phyloP scores from a whole-genome alignment of 495 filamentous ascomycete species.

The Lasiosphaeriaceae sp. region DNA sequence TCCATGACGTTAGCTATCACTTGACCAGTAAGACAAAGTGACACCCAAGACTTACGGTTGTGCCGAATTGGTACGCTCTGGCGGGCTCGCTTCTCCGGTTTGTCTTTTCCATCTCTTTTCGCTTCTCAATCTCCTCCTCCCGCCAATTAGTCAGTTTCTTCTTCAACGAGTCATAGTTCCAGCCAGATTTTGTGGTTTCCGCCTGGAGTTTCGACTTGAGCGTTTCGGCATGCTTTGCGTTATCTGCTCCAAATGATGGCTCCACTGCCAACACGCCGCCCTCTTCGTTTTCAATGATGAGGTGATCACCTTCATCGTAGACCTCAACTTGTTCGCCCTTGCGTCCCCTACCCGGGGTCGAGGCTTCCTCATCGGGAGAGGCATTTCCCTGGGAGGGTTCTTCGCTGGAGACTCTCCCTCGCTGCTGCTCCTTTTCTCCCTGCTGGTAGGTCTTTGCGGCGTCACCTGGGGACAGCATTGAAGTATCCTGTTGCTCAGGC shows the following conservation, averaged over 20 bases:
- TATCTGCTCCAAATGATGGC: constrained; percentile 22
- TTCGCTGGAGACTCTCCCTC: constrained; percentile 13
- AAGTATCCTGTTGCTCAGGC: constrained; percentile 22
- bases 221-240: constrained; percentile 23
- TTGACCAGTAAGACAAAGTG: background rate
- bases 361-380: constrained; percentile 25
- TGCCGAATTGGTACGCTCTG: constrained; percentile 91
- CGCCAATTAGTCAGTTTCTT: constrained; percentile 51
- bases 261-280: constrained; percentile 70
- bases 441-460: background rate
- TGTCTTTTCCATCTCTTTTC: constrained; percentile 53
- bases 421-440: constrained; percentile 10
- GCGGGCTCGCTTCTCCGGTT: constrained; percentile 58
- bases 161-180: constrained; percentile 41
- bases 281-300: constrained; percentile 81
- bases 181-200: constrained; percentile 39
- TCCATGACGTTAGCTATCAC: constrained; percentile 14
- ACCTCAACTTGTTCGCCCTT: constrained; percentile 50
- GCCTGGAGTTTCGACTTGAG: constrained; percentile 42
- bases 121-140: constrained; percentile 53
- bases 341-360: constrained; percentile 23
- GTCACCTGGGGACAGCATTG: constrained; percentile 21
- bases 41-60: constrained; percentile 52
- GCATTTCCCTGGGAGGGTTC: background rate
- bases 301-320: constrained; percentile 78